Percentiles rank a stretch among this genome's conserved stretches.
These are phyloP conservation scores for Aegilops umbellulata DNA, from an alignment of 176 grass and related monocot species.

Conservation along the genomic window DNA sequence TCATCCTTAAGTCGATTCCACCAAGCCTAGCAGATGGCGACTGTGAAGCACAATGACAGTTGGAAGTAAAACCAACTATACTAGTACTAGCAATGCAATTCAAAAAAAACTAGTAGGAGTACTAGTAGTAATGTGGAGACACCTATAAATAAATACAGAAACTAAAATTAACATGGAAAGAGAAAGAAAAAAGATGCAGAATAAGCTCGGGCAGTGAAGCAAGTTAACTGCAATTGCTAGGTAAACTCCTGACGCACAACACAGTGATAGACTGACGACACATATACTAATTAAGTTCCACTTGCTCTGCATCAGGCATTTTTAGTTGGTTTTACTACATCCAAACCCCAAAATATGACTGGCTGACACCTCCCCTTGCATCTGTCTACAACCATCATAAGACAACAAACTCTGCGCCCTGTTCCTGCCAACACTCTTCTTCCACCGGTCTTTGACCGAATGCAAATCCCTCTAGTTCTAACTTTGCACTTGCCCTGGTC, in stretches of 20 bases:
- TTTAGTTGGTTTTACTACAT: background rate
- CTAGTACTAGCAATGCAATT: too few species aligned
- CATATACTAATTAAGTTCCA: background rate
- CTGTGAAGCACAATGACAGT: background rate
- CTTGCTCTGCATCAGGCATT: background rate
- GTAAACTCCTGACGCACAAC: too few species aligned
- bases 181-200: too few species aligned
- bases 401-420: background rate
- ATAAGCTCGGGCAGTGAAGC: too few species aligned
- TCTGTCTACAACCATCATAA: background rate
- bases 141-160: too few species aligned
- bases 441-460: background rate
- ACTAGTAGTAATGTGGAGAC: too few species aligned
- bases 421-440: background rate
- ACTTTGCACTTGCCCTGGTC: conserved; percentile 12
- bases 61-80: background rate
- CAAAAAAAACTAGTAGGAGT: background rate
- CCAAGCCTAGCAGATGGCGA: background rate
- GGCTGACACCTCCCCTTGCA: background rate
- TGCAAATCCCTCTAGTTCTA: background rate
- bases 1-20: background rate
- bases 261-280: too few species aligned
- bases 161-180: too few species aligned
- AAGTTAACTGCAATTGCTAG: too few species aligned
- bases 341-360: background rate